Percentiles rank a stretch among this genome's conserved stretches.
These are phyloP conservation scores for Babesia sp. DNA, from an alignment of 169 alveolate genomes.

Conservation along the genomic window DNA sequence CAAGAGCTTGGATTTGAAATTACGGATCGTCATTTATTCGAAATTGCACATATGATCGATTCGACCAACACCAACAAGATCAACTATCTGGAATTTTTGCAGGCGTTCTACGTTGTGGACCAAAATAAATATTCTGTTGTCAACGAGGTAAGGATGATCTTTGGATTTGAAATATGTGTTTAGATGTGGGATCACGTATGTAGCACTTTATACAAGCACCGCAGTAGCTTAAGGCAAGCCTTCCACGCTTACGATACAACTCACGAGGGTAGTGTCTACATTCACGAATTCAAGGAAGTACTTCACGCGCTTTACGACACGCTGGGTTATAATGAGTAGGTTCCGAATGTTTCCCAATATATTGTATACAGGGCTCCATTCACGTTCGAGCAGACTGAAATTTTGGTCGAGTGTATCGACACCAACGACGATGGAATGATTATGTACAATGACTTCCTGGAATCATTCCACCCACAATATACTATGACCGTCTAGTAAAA, in stretches of 20 bases:
- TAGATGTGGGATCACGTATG: constrained; percentile 71
- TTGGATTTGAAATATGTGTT: background rate
- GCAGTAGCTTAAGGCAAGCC: constrained; percentile 59
- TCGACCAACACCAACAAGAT: constrained; percentile 78
- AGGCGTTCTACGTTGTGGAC: constrained; percentile 86
- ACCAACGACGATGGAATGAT: constrained; percentile 70
- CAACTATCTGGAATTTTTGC: constrained; percentile 82
- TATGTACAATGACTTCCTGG: constrained; percentile 63
- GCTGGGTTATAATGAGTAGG: constrained; percentile 51
- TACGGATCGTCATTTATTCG: constrained; percentile 73
- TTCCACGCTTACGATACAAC: constrained; percentile 49
- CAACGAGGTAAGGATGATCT: constrained; percentile 74
- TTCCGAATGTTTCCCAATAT: background rate
- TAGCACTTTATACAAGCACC: constrained; percentile 61
- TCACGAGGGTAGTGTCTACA: constrained; percentile 60
- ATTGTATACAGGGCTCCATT: constrained; percentile 62
- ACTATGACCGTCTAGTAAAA: background rate
- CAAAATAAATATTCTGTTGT: constrained; percentile 80
- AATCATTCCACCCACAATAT: constrained; percentile 62
- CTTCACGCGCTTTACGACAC: constrained; percentile 57
- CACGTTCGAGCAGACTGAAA: constrained; percentile 65
- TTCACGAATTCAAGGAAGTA: constrained; percentile 65
- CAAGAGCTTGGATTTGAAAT: constrained; percentile 80
- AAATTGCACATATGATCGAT: constrained; percentile 83
- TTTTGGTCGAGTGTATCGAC: constrained; percentile 67